Base-by-base conservation (phyloP, 1,284 basidiomycete genomes). In the Ustilago xerochloae region DNA sequence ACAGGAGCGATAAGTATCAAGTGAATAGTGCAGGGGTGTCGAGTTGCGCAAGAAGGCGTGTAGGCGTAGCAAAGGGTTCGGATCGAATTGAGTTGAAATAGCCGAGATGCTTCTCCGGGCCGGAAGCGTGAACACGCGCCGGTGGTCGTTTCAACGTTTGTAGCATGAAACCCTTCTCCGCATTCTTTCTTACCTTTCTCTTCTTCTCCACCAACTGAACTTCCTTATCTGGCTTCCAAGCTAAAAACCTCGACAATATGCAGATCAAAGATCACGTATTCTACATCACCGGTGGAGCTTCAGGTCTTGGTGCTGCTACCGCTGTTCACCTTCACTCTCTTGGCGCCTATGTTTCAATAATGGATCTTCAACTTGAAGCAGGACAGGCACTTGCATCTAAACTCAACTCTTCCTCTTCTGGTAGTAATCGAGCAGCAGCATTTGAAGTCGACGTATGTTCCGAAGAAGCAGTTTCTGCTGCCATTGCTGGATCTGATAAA, bases 261-360 rank as follows among this genome's bases (percentile, higher is more conserved):
- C 68, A 83, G 38, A 64, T 82, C 57, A 39, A 52, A 12, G 60
- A 71, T 45, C 75, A 68, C 15, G 52, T 79, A 20, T 80, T 59
- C 65, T 81, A 79, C 71, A 38, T 81, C 62, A 81, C 75, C 3
- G 76, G 84, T 43, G 83, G 76, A 9, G 77, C 78, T 0, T 79
- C 75, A 4, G 85, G 85, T 0, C 71, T 85, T 3, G 85, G 85
- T 1, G 71, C 70, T 9, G 83, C 84, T 2, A 81, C 82, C 1
- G 78, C 53, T 1, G 12, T 35, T 0, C 59, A 60, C 6, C 66
- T 85, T 26, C 62, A 74, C 52, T 20, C 45, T 2, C 55, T 70
- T 6, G 82, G 83, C 15, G 84, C 69, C 4, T 73, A 72, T 36
- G 75, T 84, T 10, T 58, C 69, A 4, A 68, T 84, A 22, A 69